Evolutionary conservation across 257 asterid species (phyloP).

Genomic region (Nicotiana benthamiana): DNA sequence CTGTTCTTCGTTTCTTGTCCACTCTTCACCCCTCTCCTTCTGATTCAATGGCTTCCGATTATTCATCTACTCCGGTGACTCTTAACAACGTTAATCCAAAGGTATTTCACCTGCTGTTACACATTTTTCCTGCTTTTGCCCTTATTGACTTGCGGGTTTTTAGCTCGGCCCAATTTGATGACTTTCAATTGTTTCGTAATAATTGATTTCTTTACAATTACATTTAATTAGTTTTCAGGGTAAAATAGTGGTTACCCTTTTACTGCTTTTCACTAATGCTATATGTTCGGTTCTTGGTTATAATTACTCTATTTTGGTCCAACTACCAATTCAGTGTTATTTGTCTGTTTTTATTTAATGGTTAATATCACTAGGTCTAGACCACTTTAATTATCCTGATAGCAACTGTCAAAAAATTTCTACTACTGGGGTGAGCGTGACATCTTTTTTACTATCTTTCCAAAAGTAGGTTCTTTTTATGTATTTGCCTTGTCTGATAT

Average conservation of each 20-base stretch:
- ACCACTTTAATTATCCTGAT: background rate
- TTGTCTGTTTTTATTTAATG: background rate
- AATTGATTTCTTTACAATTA: background rate
- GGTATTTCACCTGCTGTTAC: constrained; percentile 4
- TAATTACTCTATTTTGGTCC: background rate
- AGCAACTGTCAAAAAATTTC: too few species aligned
- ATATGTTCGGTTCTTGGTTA: too few species aligned
- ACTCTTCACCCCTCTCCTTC: constrained; percentile 4
- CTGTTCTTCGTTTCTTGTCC: background rate
- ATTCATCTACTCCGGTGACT: constrained; percentile 37
- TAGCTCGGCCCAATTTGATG: background rate
- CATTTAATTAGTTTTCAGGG: background rate
- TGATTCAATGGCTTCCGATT: constrained; percentile 40
- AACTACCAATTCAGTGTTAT: background rate
- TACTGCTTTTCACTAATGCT: too few species aligned
- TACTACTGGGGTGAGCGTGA: too few species aligned
- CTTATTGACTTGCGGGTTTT: background rate
- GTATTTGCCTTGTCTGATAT: background rate
- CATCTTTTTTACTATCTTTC: too few species aligned
- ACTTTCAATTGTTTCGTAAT: background rate
- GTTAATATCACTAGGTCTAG: background rate
- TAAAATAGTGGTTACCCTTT: background rate
- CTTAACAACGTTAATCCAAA: constrained; percentile 32
- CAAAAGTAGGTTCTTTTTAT: background rate
- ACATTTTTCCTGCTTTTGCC: background rate